Evolutionary conservation across 352 stramenopile species (phyloP).

Genomic region (Sclerospora graminicola): DNA sequence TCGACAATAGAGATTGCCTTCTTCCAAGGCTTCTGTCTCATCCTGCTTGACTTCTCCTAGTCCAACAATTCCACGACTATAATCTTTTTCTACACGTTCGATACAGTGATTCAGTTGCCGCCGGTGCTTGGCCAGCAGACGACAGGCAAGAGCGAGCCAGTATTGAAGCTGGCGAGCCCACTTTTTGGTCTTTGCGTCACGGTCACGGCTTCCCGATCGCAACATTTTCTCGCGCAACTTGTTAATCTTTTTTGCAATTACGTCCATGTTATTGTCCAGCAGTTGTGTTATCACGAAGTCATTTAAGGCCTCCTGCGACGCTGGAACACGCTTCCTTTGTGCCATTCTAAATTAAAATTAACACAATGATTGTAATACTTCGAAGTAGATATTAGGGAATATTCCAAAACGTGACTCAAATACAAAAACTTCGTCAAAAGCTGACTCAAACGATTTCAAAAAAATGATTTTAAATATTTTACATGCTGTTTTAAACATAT

Average conservation of each 20-base stretch:
- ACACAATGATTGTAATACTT: no score
- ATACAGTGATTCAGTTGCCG: constrained; percentile 41
- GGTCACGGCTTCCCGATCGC: constrained; percentile 8
- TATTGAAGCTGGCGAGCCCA: constrained; percentile 53
- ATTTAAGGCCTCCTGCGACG: constrained; percentile 45
- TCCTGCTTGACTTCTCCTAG: constrained; percentile 12
- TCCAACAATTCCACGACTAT: constrained; percentile 30
- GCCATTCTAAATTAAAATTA: background rate
- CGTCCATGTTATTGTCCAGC: constrained; percentile 75
- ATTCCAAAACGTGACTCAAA: no score
- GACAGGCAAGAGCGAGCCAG: constrained; percentile 43
- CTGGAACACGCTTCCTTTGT: constrained; percentile 8
- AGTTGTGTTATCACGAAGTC: constrained; percentile 66
- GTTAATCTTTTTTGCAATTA: constrained; percentile 52
- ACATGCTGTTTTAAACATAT: no score
- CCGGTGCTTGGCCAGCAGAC: constrained; percentile 45
- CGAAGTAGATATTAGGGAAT: no score
- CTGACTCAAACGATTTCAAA: no score
- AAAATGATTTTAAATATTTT: no score
- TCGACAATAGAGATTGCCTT: constrained; percentile 24
- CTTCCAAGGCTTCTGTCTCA: constrained; percentile 10
- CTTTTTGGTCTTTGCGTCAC: constrained; percentile 23
- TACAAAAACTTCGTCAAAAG: no score
- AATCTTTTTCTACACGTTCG: constrained; percentile 39
- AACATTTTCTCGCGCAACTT: constrained; percentile 46